Conservation (phyloP, 306 rosid genomes). For the Begonia peltatifolia region DNA sequence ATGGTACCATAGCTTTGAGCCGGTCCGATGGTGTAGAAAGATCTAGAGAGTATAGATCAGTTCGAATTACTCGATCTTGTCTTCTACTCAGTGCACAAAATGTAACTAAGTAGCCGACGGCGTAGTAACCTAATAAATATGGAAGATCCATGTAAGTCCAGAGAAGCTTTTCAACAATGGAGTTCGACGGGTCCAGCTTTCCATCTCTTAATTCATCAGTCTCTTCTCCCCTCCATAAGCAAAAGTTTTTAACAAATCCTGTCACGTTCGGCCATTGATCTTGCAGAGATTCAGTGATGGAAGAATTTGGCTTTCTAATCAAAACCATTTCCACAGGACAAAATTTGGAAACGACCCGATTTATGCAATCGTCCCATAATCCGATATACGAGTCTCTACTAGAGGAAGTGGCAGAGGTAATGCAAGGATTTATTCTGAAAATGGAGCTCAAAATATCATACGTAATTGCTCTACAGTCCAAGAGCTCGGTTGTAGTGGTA, state of each 20-base stretch:
- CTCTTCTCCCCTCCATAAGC: conserved; percentile 93
- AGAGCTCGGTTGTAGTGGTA: conserved; percentile 30
- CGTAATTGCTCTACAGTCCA: conserved; percentile 49
- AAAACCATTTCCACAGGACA: conserved; percentile 34
- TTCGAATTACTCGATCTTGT: conserved; percentile 32
- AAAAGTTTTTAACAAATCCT: conserved; percentile 49
- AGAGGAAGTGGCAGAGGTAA: conserved; percentile 14
- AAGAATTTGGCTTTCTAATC: conserved; percentile 32
- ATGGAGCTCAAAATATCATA: conserved; percentile 54
- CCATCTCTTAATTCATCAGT: conserved; percentile 33
- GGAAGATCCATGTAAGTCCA: conserved; percentile 79
- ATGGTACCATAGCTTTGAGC: conserved; percentile 51
- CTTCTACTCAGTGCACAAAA: conserved; percentile 66
- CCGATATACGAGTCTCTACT: conserved; percentile 56
- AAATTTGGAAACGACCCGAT: conserved; percentile 39
- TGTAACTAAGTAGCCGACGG: conserved; percentile 43
- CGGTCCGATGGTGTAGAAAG: conserved; percentile 39
- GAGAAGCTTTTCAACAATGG: conserved; percentile 32
- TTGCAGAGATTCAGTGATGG: conserved; percentile 22
- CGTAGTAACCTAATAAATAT: conserved; percentile 63
- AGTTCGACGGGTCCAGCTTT: conserved; percentile 33
- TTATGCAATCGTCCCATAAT: conserved; percentile 90
- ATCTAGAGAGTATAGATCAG: conserved; percentile 46
- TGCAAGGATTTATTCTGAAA: conserved; percentile 33
- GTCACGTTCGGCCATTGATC: conserved; percentile 88